Percentiles rank a stretch among this genome's conserved stretches.
Conservation (phyloP, 2,329 filamentous ascomycete species). For the Penicillium sp. region DNA sequence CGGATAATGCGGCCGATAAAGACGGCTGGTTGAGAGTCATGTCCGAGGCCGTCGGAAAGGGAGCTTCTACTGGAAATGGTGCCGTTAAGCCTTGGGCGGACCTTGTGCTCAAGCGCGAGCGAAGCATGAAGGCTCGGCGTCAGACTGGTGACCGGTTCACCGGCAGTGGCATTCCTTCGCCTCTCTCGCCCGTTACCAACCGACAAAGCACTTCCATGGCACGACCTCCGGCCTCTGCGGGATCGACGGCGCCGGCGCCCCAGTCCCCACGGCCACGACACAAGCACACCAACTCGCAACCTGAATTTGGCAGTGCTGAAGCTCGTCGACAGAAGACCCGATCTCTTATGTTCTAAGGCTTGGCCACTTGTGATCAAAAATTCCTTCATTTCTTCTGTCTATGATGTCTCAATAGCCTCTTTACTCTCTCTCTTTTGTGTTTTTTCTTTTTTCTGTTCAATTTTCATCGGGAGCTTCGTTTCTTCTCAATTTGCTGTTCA, state of each 20-base stretch:
- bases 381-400: conserved; percentile 21
- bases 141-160: conserved; percentile 26
- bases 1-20: conserved; percentile 79
- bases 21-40: conserved; percentile 92
- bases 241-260: conserved; percentile 27
- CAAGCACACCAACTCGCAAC: conserved; percentile 39
- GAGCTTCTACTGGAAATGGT: conserved; percentile 39
- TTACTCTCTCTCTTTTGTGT: conserved; percentile 17
- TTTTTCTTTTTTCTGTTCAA: conserved; percentile 8
- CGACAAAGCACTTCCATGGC: conserved; percentile 19
- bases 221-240: conserved; percentile 20
- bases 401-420: conserved; percentile 22
- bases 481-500: conserved; percentile 4
- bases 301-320: conserved; percentile 33
- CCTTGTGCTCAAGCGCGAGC: conserved; percentile 50
- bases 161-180: conserved; percentile 15
- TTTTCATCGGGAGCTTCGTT: conserved; percentile 1
- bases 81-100: conserved; percentile 56
- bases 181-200: conserved; percentile 21
- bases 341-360: conserved; percentile 37
- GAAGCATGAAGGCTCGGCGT: conserved; percentile 32
- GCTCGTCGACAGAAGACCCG: conserved; percentile 39
- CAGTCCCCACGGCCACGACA: conserved; percentile 32
- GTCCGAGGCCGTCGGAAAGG: conserved; percentile 61
- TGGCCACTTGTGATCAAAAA: conserved; percentile 9